These are phyloP conservation scores for Tricladium varicosporioides DNA, from an alignment of 2,329 filamentous ascomycete genomes.

Conservation along the genomic window DNA sequence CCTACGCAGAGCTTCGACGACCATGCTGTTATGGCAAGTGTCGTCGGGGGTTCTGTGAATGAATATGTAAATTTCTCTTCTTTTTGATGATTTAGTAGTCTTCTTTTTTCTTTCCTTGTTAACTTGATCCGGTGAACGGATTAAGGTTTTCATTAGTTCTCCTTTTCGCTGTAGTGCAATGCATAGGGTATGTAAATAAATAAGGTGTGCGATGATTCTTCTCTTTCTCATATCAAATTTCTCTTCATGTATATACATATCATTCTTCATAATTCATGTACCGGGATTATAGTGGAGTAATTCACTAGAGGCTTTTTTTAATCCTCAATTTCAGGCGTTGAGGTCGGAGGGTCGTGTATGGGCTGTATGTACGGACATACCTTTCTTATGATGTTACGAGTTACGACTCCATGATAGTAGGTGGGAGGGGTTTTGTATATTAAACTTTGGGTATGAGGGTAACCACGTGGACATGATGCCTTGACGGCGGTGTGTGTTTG, in stretches of 20 bases:
- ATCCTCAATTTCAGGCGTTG: too few species aligned
- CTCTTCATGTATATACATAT: neutral
- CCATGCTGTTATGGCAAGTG: conserved; percentile 1
- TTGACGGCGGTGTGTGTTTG: neutral
- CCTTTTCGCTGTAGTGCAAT: neutral
- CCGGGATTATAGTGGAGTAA: neutral
- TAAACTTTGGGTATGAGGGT: neutral
- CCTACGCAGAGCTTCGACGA: conserved; percentile 3
- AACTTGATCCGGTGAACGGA: neutral
- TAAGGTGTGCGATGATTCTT: neutral
- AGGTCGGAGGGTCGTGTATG: too few species aligned
- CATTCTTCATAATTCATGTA: neutral
- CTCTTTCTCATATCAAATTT: neutral
- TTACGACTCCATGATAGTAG: neutral
- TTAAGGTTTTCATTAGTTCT: neutral
- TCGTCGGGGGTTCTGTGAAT: neutral
- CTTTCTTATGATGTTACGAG: neutral
- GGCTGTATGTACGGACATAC: neutral
- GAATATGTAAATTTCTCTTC: neutral
- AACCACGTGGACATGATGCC: neutral
- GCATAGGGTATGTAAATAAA: neutral
- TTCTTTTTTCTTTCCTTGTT: too few species aligned
- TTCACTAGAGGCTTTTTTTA: neutral
- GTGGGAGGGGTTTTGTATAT: neutral
- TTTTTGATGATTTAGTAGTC: neutral